phyloP scores from a whole-genome alignment of 2,329 filamentous ascomycete genomes.

The Lecanicillium sp. region DNA sequence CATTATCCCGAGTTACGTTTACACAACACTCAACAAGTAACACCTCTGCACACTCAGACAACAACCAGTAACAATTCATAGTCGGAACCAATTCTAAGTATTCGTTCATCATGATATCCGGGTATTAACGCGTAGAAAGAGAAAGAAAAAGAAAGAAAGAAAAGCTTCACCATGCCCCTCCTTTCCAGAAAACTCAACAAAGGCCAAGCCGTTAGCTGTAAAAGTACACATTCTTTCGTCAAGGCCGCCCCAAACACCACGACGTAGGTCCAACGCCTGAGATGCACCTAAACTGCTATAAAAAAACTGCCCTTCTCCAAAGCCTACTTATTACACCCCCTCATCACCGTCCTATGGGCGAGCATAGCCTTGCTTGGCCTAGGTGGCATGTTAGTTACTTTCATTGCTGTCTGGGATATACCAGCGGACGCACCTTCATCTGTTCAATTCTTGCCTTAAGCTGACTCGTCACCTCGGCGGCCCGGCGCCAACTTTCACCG shows the following conservation, averaged over 20 bases:
- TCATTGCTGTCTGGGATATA: not conserved
- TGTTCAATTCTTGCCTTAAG: constrained; percentile 95
- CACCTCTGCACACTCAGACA: not conserved
- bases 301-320: no score
- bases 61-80: not conserved
- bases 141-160: no score
- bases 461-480: constrained; percentile 95
- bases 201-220: no score
- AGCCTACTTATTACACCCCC: not conserved
- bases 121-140: constrained; percentile 4
- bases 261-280: constrained; percentile 9
- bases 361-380: constrained; percentile 20
- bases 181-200: no score
- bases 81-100: not conserved
- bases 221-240: no score
- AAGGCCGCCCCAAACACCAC: no score
- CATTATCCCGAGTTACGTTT: no score
- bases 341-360: constrained; percentile 15
- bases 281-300: no score
- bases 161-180: no score
- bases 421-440: constrained; percentile 66
- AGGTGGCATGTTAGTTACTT: constrained; percentile 11
- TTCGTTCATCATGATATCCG: no score
- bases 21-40: not conserved
- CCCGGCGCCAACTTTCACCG: constrained; percentile 87